phyloP scores from a whole-genome alignment of 768 basidiomycete genomes.

The Pulveroboletus sp. region DNA sequence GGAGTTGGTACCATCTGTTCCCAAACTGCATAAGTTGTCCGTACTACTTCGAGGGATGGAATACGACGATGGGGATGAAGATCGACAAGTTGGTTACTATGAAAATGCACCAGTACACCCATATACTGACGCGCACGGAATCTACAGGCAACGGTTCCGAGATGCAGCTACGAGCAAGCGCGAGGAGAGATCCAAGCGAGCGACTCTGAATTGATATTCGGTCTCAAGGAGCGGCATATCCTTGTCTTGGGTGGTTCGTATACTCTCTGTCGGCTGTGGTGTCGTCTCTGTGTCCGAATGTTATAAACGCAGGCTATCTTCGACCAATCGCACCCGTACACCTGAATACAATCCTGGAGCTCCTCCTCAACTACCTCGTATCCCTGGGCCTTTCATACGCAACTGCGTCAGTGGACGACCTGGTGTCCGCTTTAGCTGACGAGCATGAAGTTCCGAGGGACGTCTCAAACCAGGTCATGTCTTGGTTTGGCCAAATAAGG shows the following conservation, averaged over 20 bases:
- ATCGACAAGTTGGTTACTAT: slow-evolving; percentile 28
- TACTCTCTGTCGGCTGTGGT: not conserved
- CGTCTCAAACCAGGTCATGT: slow-evolving; percentile 66
- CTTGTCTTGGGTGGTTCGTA: slow-evolving; percentile 62
- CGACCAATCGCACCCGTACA: slow-evolving; percentile 66
- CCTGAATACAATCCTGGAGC: slow-evolving; percentile 66
- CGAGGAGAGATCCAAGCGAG: slow-evolving; percentile 73
- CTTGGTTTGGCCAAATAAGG: slow-evolving; percentile 71
- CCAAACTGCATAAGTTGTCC: slow-evolving; percentile 65
- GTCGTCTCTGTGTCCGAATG: not conserved
- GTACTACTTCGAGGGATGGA: slow-evolving; percentile 56
- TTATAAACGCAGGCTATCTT: slow-evolving; percentile 48
- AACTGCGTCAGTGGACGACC: slow-evolving; percentile 51
- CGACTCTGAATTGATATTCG: slow-evolving; percentile 63
- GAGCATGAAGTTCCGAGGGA: slow-evolving; percentile 65
- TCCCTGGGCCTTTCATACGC: slow-evolving; percentile 51
- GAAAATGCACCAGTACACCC: not conserved
- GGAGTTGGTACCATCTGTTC: slow-evolving; percentile 74
- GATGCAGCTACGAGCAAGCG: slow-evolving; percentile 50
- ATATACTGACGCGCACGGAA: not conserved
- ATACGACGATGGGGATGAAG: slow-evolving; percentile 63
- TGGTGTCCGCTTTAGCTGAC: slow-evolving; percentile 57
- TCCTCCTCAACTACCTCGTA: slow-evolving; percentile 71
- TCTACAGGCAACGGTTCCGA: slow-evolving; percentile 39
- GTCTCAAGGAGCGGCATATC: slow-evolving; percentile 64